Percentiles rank a stretch among this genome's conserved stretches.
Conservation (phyloP, 2,329 filamentous ascomycete species). For the Endothia cerciana region DNA sequence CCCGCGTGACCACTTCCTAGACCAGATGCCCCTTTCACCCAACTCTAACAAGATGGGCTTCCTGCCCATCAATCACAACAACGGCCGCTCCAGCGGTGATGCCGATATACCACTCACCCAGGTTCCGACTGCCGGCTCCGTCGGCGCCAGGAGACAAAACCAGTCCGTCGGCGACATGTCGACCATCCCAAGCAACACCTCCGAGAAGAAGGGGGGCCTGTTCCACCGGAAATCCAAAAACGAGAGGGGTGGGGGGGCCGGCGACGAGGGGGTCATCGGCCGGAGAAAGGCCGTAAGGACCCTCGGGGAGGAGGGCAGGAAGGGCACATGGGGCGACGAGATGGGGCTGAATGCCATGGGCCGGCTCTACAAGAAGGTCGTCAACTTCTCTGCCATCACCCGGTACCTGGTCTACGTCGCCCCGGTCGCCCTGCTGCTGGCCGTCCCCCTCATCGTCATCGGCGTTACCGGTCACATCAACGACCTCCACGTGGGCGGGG, state of each 20-base stretch:
- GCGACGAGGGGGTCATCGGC: slow-evolving; percentile 45
- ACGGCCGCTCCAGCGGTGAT: slow-evolving; percentile 37
- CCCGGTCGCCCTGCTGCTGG: slow-evolving; percentile 64
- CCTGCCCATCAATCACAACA: slow-evolving; percentile 43
- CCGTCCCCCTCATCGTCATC: slow-evolving; percentile 63
- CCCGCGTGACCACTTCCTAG: background rate
- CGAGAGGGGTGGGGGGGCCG: slow-evolving; percentile 37
- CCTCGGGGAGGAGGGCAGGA: slow-evolving; percentile 44
- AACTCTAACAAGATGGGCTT: slow-evolving; percentile 48
- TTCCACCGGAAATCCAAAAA: slow-evolving; percentile 41
- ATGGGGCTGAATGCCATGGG: slow-evolving; percentile 67
- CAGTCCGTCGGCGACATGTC: slow-evolving; percentile 42
- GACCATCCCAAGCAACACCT: slow-evolving; percentile 28
- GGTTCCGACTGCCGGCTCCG: slow-evolving; percentile 59
- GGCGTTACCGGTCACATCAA: slow-evolving; percentile 46
- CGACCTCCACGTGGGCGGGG: slow-evolving; percentile 46
- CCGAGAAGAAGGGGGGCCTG: slow-evolving; percentile 51
- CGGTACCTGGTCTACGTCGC: slow-evolving; percentile 71
- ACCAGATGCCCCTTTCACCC: slow-evolving; percentile 30
- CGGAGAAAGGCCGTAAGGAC: slow-evolving; percentile 52
- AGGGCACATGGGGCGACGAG: slow-evolving; percentile 54
- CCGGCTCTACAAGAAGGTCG: slow-evolving; percentile 65
- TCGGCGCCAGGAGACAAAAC: slow-evolving; percentile 47
- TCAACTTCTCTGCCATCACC: slow-evolving; percentile 65
- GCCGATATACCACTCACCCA: slow-evolving; percentile 58